phyloP scores from a whole-genome alignment of 179 eudicot genomes.

The Amaranthus tricolor region DNA sequence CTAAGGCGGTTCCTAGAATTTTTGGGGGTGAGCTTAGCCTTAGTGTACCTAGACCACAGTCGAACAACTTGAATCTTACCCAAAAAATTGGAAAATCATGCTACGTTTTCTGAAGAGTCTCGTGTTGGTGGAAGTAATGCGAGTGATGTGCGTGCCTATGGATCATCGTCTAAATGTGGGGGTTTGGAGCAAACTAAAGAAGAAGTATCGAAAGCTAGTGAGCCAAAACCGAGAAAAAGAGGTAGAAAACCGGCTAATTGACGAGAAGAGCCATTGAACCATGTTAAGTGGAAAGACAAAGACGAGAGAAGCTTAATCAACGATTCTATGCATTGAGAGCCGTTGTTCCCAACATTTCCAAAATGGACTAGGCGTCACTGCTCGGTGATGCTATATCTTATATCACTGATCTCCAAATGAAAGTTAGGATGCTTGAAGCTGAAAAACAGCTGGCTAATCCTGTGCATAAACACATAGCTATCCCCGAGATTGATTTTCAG shows the following conservation, averaged over 20 bases:
- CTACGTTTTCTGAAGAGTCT: conserved; percentile 49
- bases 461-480: conserved; percentile 31
- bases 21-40: conserved; percentile 82
- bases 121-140: conserved; percentile 33
- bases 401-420: conserved; percentile 71
- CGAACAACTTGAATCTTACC: conserved; percentile 62
- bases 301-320: conserved; percentile 84
- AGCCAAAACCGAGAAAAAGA: conserved; percentile 65
- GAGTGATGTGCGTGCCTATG: conserved; percentile 42
- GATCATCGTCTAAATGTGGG: conserved; percentile 62
- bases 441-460: conserved; percentile 48
- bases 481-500: conserved; percentile 62
- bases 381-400: conserved; percentile 78
- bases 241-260: conserved; percentile 81
- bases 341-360: conserved; percentile 81
- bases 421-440: conserved; percentile 54
- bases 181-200: conserved; percentile 40
- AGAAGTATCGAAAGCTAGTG: conserved; percentile 40
- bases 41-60: conserved; percentile 46
- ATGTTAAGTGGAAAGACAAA: conserved; percentile 83
- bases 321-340: conserved; percentile 81
- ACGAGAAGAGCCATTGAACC: conserved; percentile 73
- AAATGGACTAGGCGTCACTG: conserved; percentile 85
- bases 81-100: conserved; percentile 85
- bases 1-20: conserved; percentile 54